Evolutionary conservation across 495 filamentous ascomycete species (phyloP).

Genomic region (Daldinia concentrica): DNA sequence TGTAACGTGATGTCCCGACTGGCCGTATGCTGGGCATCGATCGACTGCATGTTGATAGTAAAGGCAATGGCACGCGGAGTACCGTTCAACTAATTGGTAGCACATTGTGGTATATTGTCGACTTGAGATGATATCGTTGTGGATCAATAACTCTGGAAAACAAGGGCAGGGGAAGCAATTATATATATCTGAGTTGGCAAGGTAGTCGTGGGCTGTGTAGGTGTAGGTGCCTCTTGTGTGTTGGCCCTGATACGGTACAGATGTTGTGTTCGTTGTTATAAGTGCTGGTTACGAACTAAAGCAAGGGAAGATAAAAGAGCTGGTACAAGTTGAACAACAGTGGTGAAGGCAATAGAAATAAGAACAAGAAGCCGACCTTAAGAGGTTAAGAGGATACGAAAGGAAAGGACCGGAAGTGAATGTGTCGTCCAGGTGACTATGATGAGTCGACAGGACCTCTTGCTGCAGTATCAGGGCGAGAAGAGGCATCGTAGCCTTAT

Average conservation of each 20-base stretch:
- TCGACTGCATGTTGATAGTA: slow-evolving; percentile 84
- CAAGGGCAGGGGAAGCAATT: slow-evolving; percentile 21
- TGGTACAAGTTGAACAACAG: slow-evolving; percentile 20
- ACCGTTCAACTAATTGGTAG: slow-evolving; percentile 76
- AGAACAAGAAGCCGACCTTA: slow-evolving; percentile 42
- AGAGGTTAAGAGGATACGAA: slow-evolving; percentile 40
- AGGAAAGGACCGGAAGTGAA: slow-evolving; percentile 45
- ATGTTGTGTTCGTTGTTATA: slow-evolving; percentile 16
- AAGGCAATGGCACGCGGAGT: slow-evolving; percentile 80
- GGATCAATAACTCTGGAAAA: slow-evolving; percentile 33
- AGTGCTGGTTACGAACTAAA: slow-evolving; percentile 28
- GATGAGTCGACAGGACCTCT: slow-evolving; percentile 48
- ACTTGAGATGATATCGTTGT: slow-evolving; percentile 14
- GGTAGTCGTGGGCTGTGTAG: slow-evolving; percentile 11
- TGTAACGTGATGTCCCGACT: slow-evolving; percentile 73
- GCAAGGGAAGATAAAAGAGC: slow-evolving; percentile 31
- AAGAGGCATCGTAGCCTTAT: slow-evolving; percentile 53
- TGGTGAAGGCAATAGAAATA: slow-evolving; percentile 37
- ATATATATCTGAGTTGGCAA: slow-evolving; percentile 26
- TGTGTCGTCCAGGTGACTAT: slow-evolving; percentile 45
- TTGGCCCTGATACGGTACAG: slow-evolving; percentile 22
- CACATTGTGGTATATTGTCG: slow-evolving; percentile 65
- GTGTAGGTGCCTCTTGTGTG: slow-evolving; percentile 19
- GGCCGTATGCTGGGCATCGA: slow-evolving; percentile 74
- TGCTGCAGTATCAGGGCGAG: slow-evolving; percentile 39